Evolutionary conservation across 139 green algal species (phyloP).

Genomic region (Volvox africanus): DNA sequence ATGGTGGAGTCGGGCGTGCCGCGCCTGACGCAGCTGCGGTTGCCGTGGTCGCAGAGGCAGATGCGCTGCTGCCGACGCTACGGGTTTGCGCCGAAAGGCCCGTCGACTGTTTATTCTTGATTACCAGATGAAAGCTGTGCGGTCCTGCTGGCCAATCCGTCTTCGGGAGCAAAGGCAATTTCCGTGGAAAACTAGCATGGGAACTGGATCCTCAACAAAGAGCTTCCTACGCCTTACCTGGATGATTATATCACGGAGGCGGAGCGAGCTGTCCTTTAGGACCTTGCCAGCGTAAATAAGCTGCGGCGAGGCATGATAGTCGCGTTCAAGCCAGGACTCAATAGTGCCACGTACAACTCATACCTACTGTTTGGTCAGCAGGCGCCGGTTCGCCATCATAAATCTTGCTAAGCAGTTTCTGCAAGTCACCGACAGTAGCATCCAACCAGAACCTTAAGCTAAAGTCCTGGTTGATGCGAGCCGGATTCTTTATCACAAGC

Average conservation of each 20-base stretch:
- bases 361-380: constrained; percentile 56
- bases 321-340: background rate
- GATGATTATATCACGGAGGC: constrained; percentile 50
- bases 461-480: constrained; percentile 31
- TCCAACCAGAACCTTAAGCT: constrained; percentile 37
- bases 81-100: background rate
- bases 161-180: constrained; percentile 29
- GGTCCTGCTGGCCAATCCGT: constrained; percentile 44
- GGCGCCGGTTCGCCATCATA: constrained; percentile 56
- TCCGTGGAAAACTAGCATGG: too few species aligned
- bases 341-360: background rate
- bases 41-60: background rate
- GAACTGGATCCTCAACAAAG: background rate
- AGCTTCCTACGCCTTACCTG: constrained; percentile 37
- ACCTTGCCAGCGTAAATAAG: constrained; percentile 79
- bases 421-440: constrained; percentile 53
- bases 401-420: constrained; percentile 15
- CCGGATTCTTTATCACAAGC: constrained; percentile 59
- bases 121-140: constrained; percentile 74
- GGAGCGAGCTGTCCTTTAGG: constrained; percentile 58
- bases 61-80: background rate
- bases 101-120: constrained; percentile 57
- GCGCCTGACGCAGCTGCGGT: background rate
- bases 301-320: constrained; percentile 46
- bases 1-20: background rate